These are phyloP conservation scores for Wickerhamiella shivajii DNA, from an alignment of 805 yeast genomes.

Conservation along the genomic window DNA sequence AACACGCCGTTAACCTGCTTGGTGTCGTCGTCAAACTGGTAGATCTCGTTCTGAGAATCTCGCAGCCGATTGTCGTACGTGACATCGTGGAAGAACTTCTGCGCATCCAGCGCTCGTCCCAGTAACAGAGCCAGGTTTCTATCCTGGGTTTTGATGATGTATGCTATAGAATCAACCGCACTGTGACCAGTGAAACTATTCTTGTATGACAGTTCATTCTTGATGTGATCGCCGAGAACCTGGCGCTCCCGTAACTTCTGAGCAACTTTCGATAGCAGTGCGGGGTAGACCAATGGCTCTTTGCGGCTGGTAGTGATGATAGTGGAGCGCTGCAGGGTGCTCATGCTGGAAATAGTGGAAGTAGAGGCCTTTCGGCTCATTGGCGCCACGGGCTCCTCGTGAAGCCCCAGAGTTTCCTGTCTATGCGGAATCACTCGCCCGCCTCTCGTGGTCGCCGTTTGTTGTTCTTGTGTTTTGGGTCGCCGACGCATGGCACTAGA, in stretches of 20 bases:
- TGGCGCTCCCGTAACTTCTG: constrained; percentile 55
- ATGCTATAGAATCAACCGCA: constrained; percentile 82
- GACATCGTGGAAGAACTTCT: constrained; percentile 86
- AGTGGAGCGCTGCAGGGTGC: constrained; percentile 25
- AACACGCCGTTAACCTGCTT: constrained; percentile 70
- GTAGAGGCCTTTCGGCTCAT: constrained; percentile 16
- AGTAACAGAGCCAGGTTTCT: constrained; percentile 75
- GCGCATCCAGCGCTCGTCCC: constrained; percentile 89
- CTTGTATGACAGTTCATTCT: constrained; percentile 82
- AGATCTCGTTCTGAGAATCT: constrained; percentile 76
- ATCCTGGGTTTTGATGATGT: constrained; percentile 78
- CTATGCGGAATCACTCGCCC: constrained; percentile 19
- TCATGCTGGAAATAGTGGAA: constrained; percentile 15
- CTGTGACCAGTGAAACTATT: constrained; percentile 89
- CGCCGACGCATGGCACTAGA: constrained; percentile 6
- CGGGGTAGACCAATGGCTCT: constrained; percentile 75
- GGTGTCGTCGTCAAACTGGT: constrained; percentile 39
- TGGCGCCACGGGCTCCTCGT: constrained; percentile 3
- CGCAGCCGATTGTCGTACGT: constrained; percentile 86
- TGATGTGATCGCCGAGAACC: constrained; percentile 60
- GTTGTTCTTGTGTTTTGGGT: constrained; percentile 4
- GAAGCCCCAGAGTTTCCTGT: constrained; percentile 5
- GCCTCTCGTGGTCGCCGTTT: constrained; percentile 15
- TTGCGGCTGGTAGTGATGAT: constrained; percentile 34
- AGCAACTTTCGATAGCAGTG: constrained; percentile 75